A percentile compares a stretch with the other conserved stretches of the same genome.
phyloP scores from a whole-genome alignment of 139 green algal genomes.

The Chlorella sp. region DNA sequence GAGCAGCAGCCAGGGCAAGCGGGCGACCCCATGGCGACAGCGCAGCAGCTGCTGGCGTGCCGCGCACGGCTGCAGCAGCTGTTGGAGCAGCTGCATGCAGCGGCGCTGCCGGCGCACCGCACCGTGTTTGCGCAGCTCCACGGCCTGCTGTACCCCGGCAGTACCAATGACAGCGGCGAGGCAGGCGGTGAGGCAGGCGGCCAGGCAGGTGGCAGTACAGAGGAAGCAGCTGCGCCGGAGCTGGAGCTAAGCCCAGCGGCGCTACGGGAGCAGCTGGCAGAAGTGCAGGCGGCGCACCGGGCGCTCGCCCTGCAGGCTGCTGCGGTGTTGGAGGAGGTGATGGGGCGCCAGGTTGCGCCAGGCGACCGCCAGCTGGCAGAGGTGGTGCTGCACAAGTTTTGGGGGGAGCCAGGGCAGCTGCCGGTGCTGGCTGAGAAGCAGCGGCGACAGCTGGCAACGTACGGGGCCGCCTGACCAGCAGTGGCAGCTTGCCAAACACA shows the following conservation, averaged over 20 bases:
- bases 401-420: neutral
- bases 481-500: too few species aligned
- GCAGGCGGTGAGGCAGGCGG: neutral
- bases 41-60: slow-evolving; percentile 6
- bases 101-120: neutral
- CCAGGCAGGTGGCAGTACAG: neutral
- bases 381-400: slow-evolving; percentile 19
- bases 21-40: neutral
- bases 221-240: neutral
- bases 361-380: slow-evolving; percentile 3
- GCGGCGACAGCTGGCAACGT: neutral
- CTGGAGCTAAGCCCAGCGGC: neutral
- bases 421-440: slow-evolving; percentile 2
- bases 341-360: neutral
- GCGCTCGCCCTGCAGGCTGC: neutral
- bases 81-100: neutral
- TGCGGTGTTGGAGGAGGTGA: neutral
- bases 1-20: neutral
- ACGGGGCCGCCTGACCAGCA: neutral
- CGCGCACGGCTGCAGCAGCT: neutral
- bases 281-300: neutral
- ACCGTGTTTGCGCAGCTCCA: slow-evolving; percentile 11
- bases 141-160: neutral
- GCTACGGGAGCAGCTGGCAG: slow-evolving; percentile 8
- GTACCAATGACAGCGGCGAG: neutral